These are phyloP conservation scores for Conoideocrella luteorostrata DNA, from an alignment of 2,329 filamentous ascomycete genomes.

Conservation along the genomic window DNA sequence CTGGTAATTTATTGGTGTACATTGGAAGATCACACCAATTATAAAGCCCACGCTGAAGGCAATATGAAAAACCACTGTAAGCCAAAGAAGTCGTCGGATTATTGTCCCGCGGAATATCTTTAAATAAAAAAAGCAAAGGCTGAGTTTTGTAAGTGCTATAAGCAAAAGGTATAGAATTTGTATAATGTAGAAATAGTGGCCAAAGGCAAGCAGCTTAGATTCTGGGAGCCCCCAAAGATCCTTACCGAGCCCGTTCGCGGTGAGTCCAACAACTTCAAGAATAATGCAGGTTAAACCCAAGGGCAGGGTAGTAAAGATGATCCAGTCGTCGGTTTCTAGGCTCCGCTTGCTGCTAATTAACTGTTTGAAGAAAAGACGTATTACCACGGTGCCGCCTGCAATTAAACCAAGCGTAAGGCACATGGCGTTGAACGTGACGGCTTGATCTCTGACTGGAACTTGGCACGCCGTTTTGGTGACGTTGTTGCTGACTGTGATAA, in stretches of 20 bases:
- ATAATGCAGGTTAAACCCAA: conserved; percentile 13
- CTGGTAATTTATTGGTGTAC: conserved; percentile 30
- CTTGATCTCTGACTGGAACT: background rate
- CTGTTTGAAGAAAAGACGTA: conserved; percentile 17
- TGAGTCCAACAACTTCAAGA: conserved; percentile 16
- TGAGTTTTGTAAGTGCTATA: conserved; percentile 32
- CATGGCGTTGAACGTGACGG: background rate
- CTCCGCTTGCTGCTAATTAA: conserved; percentile 21
- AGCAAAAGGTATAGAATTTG: conserved; percentile 32
- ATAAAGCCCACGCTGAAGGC: conserved; percentile 24
- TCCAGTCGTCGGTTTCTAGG: conserved; percentile 27
- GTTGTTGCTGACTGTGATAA: background rate
- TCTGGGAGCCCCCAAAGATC: conserved; percentile 27
- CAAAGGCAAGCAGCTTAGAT: too few relatives aligned
- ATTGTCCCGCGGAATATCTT: conserved; percentile 30
- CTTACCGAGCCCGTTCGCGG: conserved; percentile 21
- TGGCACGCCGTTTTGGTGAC: background rate
- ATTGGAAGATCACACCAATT: conserved; percentile 28
- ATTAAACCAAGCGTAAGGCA: conserved; percentile 9
- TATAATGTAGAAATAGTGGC: conserved; percentile 22
- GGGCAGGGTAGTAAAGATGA: conserved; percentile 17
- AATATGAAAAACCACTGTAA: conserved; percentile 24
- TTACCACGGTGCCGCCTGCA: conserved; percentile 10
- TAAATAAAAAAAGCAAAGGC: conserved; percentile 37
- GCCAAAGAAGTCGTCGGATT: conserved; percentile 26